A percentile compares a stretch with the other conserved stretches of the same genome.
phyloP scores from a whole-genome alignment of 1,284 basidiomycete genomes.

The Anthracocystis walkeri region DNA sequence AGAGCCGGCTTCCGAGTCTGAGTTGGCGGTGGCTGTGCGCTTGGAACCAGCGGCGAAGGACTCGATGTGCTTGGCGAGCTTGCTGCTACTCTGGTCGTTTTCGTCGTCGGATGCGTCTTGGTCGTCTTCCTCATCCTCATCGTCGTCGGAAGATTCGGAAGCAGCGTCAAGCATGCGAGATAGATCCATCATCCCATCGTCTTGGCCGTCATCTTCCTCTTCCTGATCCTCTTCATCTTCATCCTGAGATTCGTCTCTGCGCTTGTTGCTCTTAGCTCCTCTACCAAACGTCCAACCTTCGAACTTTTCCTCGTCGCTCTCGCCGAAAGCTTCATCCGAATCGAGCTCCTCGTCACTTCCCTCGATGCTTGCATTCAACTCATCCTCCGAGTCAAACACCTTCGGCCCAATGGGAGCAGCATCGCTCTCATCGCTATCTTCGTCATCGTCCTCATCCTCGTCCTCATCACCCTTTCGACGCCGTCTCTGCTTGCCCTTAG shows the following conservation, averaged over 20 bases:
- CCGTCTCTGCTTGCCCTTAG: conserved; percentile 29
- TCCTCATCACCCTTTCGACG: conserved; percentile 12
- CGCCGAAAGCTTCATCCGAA: conserved; percentile 67
- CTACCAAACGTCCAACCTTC: conserved; percentile 49
- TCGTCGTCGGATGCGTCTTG: conserved; percentile 32
- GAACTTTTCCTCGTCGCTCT: conserved; percentile 65
- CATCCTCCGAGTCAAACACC: conserved; percentile 59
- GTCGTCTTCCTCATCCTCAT: conserved; percentile 25
- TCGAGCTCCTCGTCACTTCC: conserved; percentile 68
- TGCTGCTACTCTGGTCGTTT: conserved; percentile 42
- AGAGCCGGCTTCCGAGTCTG: conserved; percentile 34
- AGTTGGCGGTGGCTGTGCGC: conserved; percentile 12
- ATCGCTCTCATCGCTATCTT: conserved; percentile 22
- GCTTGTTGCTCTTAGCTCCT: conserved; percentile 17
- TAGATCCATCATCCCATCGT: conserved; percentile 62
- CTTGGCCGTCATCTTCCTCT: conserved; percentile 50
- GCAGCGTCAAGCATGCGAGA: conserved; percentile 62
- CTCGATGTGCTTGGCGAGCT: conserved; percentile 46
- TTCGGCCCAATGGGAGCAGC: conserved; percentile 43
- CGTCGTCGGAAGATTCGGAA: conserved; percentile 40
- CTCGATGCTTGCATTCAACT: conserved; percentile 49
- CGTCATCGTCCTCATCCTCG: conserved; percentile 28
- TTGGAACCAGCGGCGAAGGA: conserved; percentile 41
- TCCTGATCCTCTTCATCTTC: conserved; percentile 35
- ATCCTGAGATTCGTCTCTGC: conserved; percentile 8